Percentiles rank a stretch among this genome's conserved stretches.
phyloP scores from a whole-genome alignment of 306 rosid species.

The Mucuna pruriens region DNA sequence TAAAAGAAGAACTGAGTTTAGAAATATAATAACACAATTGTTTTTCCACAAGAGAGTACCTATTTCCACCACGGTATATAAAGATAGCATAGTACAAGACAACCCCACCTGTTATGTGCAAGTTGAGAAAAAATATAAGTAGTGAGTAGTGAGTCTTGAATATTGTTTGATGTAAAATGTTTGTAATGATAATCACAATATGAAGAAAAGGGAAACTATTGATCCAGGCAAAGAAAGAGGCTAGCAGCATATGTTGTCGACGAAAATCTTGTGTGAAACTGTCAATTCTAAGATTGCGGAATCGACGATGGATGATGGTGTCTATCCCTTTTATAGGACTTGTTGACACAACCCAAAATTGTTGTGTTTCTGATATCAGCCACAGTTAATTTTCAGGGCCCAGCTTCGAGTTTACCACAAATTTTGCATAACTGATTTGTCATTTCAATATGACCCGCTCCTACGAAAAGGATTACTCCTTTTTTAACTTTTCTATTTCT shows the following conservation, averaged over 20 bases:
- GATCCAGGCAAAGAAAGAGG: slow-evolving; percentile 15
- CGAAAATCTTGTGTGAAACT: slow-evolving; percentile 20
- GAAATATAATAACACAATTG: too few relatives aligned
- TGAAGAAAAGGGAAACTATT: not conserved
- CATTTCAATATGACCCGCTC: slow-evolving; percentile 34
- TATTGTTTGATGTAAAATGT: not conserved
- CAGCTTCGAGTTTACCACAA: slow-evolving; percentile 5
- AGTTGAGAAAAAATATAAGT: slow-evolving; percentile 11
- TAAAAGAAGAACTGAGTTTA: too few relatives aligned
- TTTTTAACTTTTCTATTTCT: not conserved
- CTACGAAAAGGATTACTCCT: not conserved
- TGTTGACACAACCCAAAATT: not conserved
- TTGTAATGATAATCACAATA: not conserved
- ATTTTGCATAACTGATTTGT: not conserved
- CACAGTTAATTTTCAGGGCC: not conserved
- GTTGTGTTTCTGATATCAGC: not conserved
- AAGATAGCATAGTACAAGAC: not conserved
- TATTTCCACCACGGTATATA: too few relatives aligned
- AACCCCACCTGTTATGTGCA: slow-evolving; percentile 4
- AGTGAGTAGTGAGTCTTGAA: not conserved
- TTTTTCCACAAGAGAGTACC: too few relatives aligned
- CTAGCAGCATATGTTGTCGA: slow-evolving; percentile 23
- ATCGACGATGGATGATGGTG: slow-evolving; percentile 2
- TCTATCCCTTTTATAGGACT: slow-evolving; percentile 2
- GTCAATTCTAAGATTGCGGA: slow-evolving; percentile 34